These are phyloP conservation scores for Thecaphora thlaspeos DNA, from an alignment of 1,284 basidiomycete genomes.

Conservation along the genomic window DNA sequence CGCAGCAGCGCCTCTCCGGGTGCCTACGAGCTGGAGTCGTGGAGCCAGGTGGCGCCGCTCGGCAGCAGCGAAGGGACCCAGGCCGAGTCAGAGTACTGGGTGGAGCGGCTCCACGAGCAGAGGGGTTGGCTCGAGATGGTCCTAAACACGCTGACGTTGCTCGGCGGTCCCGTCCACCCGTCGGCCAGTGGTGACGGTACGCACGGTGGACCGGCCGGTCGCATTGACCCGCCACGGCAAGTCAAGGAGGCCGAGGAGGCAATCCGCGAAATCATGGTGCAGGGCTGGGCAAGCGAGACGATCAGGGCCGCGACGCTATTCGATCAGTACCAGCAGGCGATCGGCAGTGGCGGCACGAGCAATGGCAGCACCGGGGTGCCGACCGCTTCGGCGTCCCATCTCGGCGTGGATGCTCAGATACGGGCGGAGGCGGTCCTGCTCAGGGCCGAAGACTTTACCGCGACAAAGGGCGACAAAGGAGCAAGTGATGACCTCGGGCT, in stretches of 20 bases:
- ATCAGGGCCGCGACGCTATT: conserved; percentile 3
- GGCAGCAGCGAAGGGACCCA: conserved; percentile 67
- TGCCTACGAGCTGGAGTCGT: conserved; percentile 11
- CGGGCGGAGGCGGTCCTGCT: not conserved
- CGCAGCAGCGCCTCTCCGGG: not conserved
- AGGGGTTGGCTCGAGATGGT: conserved; percentile 32
- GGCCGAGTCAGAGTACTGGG: conserved; percentile 18
- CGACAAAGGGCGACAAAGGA: no score
- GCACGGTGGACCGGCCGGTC: no score
- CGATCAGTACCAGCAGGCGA: not conserved
- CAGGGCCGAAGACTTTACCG: no score
- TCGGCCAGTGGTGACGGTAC: no score
- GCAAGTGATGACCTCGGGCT: conserved; percentile 59
- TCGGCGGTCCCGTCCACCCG: not conserved
- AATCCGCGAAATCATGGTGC: conserved; percentile 22
- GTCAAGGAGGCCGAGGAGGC: conserved; percentile 34
- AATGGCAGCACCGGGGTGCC: no score
- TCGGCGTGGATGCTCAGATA: no score
- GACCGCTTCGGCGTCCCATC: no score
- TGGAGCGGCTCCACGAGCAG: conserved; percentile 26
- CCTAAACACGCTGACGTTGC: conserved; percentile 12
- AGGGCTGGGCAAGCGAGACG: conserved; percentile 15
- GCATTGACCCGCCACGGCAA: not conserved
- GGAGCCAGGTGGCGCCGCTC: conserved; percentile 64
- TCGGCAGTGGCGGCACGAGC: no score